Conservation (phyloP, 2,329 filamentous ascomycete species). For the Ceratocystis colombiana region DNA sequence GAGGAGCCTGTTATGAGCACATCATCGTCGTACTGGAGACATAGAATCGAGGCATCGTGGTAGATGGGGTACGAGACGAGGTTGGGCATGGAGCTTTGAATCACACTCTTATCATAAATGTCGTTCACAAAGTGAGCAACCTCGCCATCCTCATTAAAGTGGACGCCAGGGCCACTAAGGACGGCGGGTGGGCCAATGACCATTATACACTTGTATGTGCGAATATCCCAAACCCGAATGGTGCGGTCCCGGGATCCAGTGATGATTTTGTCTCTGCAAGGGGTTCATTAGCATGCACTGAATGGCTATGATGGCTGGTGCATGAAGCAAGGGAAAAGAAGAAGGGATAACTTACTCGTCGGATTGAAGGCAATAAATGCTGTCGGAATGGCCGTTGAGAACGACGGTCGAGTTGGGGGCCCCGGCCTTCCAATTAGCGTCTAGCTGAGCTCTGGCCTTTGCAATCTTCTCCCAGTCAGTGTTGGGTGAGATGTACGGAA, state of each 20-base stretch:
- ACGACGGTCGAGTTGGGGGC: constrained; percentile 68
- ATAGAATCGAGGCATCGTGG: constrained; percentile 88
- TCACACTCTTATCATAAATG: constrained; percentile 35
- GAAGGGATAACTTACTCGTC: constrained; percentile 61
- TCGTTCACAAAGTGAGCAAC: constrained; percentile 47
- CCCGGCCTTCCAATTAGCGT: constrained; percentile 67
- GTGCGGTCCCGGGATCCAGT: constrained; percentile 93
- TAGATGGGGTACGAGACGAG: constrained; percentile 52
- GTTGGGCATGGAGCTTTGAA: constrained; percentile 40
- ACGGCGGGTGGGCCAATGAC: constrained; percentile 72
- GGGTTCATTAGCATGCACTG: constrained; percentile 32
- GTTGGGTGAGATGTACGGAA: constrained; percentile 45
- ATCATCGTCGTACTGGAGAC: constrained; percentile 83
- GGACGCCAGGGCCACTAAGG: constrained; percentile 43
- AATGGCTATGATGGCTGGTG: not conserved
- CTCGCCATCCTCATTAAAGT: constrained; percentile 43
- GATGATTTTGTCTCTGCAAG: constrained; percentile 75
- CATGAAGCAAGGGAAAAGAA: not conserved
- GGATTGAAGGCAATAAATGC: constrained; percentile 96
- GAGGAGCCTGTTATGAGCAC: constrained; percentile 94
- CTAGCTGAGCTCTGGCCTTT: constrained; percentile 62
- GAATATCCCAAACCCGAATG: constrained; percentile 91
- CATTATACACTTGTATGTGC: constrained; percentile 72
- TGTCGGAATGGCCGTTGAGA: constrained; percentile 85
- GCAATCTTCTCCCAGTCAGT: constrained; percentile 86